Evolutionary conservation across 208 protist genomes (phyloP).

Genomic region (Leishmania arabica): DNA sequence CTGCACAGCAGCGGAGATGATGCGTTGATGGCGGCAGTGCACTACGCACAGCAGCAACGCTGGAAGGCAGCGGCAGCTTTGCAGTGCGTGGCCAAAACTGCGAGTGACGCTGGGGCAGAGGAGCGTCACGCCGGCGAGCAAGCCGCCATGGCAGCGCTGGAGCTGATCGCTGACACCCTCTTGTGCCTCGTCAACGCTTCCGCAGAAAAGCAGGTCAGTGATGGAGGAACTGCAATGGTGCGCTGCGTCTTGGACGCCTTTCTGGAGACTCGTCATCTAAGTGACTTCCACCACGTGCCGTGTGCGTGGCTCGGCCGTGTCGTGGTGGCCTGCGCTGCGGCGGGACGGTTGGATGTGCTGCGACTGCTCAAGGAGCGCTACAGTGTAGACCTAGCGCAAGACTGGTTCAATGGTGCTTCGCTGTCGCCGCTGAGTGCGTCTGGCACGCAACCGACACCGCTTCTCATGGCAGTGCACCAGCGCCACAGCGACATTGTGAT

Average conservation of each 20-base stretch:
- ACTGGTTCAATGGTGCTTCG: background rate
- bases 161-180: conserved; percentile 17
- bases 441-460: conserved; percentile 6
- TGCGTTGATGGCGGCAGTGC: conserved; percentile 33
- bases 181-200: conserved; percentile 4
- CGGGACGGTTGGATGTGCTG: conserved; percentile 44
- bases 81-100: background rate
- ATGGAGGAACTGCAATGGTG: conserved; percentile 15
- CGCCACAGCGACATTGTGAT: conserved; percentile 41
- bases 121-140: background rate
- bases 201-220: background rate
- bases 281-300: conserved; percentile 26
- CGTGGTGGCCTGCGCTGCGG: conserved; percentile 44
- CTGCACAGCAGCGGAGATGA: conserved; percentile 6
- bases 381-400: conserved; percentile 30
- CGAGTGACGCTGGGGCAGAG: background rate
- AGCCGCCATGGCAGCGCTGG: conserved; percentile 12
- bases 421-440: background rate
- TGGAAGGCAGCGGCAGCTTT: conserved; percentile 4
- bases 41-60: conserved; percentile 21
- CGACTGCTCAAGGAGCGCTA: conserved; percentile 45
- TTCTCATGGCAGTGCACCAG: conserved; percentile 44
- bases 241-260: conserved; percentile 30
- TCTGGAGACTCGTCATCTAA: conserved; percentile 18
- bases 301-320: conserved; percentile 49